phyloP scores from a whole-genome alignment of 2,329 filamentous ascomycete genomes.

The Colletotrichum eleusines region DNA sequence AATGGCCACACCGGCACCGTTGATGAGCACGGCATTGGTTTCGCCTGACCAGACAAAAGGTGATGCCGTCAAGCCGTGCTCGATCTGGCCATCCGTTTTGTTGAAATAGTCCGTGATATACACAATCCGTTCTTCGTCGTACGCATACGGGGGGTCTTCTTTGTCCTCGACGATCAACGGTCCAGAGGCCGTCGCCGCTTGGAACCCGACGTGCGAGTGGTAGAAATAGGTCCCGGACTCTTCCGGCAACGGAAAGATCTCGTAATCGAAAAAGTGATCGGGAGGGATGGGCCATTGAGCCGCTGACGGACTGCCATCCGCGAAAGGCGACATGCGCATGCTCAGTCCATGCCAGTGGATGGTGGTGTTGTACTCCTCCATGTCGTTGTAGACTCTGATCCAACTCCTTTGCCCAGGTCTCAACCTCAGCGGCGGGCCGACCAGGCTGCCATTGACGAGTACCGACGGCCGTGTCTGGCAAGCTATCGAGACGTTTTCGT shows the following conservation, averaged over 20 bases:
- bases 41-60: conserved; percentile 72
- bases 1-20: conserved; percentile 58
- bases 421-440: conserved; percentile 63
- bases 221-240: conserved; percentile 76
- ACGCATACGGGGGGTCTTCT: conserved; percentile 64
- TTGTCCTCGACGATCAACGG: conserved; percentile 69
- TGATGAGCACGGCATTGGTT: conserved; percentile 67
- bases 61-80: conserved; percentile 59
- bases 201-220: conserved; percentile 75
- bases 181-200: conserved; percentile 69
- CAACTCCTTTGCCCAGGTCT: conserved; percentile 63
- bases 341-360: conserved; percentile 78
- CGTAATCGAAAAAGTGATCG: conserved; percentile 75
- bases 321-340: conserved; percentile 70
- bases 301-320: conserved; percentile 71
- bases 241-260: conserved; percentile 65
- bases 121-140: conserved; percentile 71
- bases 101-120: conserved; percentile 69
- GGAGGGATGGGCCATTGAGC: conserved; percentile 76
- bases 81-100: conserved; percentile 64
- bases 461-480: conserved; percentile 61
- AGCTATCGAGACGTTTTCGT: conserved; percentile 56
- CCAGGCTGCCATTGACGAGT: conserved; percentile 65
- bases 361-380: conserved; percentile 64
- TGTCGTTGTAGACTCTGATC: conserved; percentile 70